These are phyloP conservation scores for Herpetomonas tarakana DNA, from an alignment of 208 protist species.

Conservation along the genomic window DNA sequence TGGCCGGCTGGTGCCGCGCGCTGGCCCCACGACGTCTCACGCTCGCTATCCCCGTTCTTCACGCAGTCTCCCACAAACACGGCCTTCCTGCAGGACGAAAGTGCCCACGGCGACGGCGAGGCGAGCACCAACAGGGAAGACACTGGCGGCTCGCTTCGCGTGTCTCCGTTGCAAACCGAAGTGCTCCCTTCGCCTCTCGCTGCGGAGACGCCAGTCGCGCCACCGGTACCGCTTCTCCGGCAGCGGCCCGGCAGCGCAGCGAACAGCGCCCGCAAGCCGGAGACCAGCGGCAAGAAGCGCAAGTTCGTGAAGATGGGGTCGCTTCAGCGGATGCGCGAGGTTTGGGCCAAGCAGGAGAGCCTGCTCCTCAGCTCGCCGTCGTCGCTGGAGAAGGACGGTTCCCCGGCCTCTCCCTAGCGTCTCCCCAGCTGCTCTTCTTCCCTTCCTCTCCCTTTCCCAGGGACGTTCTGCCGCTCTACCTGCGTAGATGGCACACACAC, in stretches of 20 bases:
- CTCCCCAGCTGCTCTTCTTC: too few species aligned
- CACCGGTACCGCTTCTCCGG: too few species aligned
- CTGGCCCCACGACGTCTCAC: not conserved
- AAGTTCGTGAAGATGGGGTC: conserved; percentile 5
- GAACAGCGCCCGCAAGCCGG: not conserved
- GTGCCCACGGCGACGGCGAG: not conserved
- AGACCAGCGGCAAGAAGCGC: not conserved
- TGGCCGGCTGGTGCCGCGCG: not conserved
- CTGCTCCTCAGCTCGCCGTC: not conserved
- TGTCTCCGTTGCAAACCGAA: too few species aligned
- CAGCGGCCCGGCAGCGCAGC: not conserved
- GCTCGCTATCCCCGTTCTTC: not conserved
- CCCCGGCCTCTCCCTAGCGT: too few species aligned
- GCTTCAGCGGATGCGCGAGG: conserved; percentile 2
- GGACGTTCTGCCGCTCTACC: too few species aligned
- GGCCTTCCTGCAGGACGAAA: not conserved
- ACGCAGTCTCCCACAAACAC: not conserved
- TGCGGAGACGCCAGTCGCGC: too few species aligned
- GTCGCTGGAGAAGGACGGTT: not conserved
- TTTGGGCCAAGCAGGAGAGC: conserved; percentile 2
- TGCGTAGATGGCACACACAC: too few species aligned
- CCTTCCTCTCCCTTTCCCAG: too few species aligned
- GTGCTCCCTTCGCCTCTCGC: too few species aligned
- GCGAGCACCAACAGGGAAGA: too few species aligned
- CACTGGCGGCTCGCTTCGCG: too few species aligned